These are phyloP conservation scores for Zalaria sp. DNA, from an alignment of 2,329 filamentous ascomycete species.

Conservation along the genomic window DNA sequence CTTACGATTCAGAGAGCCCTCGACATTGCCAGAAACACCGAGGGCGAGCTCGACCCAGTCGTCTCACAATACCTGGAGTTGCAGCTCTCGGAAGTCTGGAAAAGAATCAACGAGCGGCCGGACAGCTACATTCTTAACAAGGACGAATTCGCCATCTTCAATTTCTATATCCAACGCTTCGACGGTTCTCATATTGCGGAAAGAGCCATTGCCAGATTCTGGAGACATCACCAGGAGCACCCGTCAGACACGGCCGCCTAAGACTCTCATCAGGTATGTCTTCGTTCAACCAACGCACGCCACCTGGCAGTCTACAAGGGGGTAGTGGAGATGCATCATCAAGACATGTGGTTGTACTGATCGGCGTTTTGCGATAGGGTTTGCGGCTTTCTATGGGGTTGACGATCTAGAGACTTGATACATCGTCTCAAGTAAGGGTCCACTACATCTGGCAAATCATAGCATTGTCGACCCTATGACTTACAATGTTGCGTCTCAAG, in stretches of 20 bases:
- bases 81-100: slow-evolving; percentile 52
- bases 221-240: slow-evolving; percentile 30
- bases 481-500: no score
- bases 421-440: not conserved
- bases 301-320: no score
- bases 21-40: slow-evolving; percentile 60
- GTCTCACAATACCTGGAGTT: slow-evolving; percentile 52
- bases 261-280: slow-evolving; percentile 2
- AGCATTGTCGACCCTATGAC: no score
- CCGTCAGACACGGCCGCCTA: slow-evolving; percentile 1
- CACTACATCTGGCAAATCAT: no score
- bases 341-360: not conserved
- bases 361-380: not conserved
- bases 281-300: not conserved
- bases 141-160: slow-evolving; percentile 77
- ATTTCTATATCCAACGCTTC: slow-evolving; percentile 63
- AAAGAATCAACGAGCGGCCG: slow-evolving; percentile 49
- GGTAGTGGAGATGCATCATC: not conserved
- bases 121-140: slow-evolving; percentile 57
- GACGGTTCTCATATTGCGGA: slow-evolving; percentile 35
- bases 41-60: slow-evolving; percentile 50
- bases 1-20: slow-evolving; percentile 52
- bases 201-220: slow-evolving; percentile 42
- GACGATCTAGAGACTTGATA: not conserved
- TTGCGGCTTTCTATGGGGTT: not conserved